These are phyloP conservation scores for Arthrobotrys sinensis DNA, from an alignment of 2,329 filamentous ascomycete species.

Conservation along the genomic window DNA sequence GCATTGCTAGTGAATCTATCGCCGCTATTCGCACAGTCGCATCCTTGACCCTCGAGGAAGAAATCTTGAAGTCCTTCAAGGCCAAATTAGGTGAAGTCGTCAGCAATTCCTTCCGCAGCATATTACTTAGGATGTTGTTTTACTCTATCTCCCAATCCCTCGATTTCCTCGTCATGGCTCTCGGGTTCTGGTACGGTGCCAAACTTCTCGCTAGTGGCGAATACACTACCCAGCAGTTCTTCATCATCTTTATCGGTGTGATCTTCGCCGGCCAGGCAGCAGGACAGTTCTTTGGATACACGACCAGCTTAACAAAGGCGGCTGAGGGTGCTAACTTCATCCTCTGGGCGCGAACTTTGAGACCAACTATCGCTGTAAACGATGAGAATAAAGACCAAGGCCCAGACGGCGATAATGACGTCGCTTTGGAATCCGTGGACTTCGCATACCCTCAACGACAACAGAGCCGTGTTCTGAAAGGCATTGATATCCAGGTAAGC, in stretches of 20 bases:
- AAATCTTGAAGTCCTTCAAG: constrained; percentile 65
- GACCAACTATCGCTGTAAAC: constrained; percentile 65
- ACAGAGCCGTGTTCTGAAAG: constrained; percentile 68
- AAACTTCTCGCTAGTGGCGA: constrained; percentile 72
- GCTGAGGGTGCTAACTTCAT: constrained; percentile 66
- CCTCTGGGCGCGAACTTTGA: constrained; percentile 61
- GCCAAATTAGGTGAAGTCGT: constrained; percentile 44
- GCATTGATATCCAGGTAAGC: constrained; percentile 68
- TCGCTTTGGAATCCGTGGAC: constrained; percentile 67
- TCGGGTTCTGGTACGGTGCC: constrained; percentile 77
- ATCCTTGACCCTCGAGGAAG: constrained; percentile 70
- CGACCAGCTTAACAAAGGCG: constrained; percentile 51
- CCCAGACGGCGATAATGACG: constrained; percentile 64
- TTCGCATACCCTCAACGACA: constrained; percentile 69
- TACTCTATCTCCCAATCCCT: constrained; percentile 76
- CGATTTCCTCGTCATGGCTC: constrained; percentile 74
- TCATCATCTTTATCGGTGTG: constrained; percentile 68
- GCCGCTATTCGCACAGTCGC: constrained; percentile 71
- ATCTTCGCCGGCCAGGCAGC: constrained; percentile 55
- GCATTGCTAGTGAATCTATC: constrained; percentile 71
- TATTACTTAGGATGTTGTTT: constrained; percentile 65
- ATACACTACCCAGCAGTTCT: constrained; percentile 75
- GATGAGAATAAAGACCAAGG: constrained; percentile 61
- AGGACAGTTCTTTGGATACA: constrained; percentile 57
- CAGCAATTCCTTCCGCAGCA: constrained; percentile 38